Evolutionary conservation across 2,329 filamentous ascomycete genomes (phyloP), one percentile per base, ranked within the genome.

Genomic region (Thermothelomyces thermophilus): DNA sequence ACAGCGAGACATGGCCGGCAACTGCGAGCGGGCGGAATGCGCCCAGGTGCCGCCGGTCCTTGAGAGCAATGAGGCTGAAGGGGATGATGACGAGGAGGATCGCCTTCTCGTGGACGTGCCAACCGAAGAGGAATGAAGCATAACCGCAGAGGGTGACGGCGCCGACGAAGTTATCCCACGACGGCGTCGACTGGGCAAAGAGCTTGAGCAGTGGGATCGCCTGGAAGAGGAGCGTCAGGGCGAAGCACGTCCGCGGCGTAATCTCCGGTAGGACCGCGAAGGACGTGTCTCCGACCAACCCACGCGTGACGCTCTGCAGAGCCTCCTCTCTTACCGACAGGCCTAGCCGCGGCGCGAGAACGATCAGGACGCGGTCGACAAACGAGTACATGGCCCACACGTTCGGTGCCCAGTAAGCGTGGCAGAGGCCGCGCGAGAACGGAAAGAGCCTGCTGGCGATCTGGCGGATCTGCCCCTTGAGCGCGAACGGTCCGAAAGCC

Each of bases 331-430:
- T 84, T 46, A 97, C 75, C 0, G 79, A 66, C 14, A 96, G 72
- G 5, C 88, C 86, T 5, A 97, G 68, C 48, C 82, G 83, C 31
- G 93, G 91, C 8, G 90, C 90, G 61, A 90, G 88, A 88, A 61
- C 4, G 52, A 98, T 95, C 58, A 98, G 66, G 7, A 89, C 70
- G 46, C 93, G 79, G 63, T 98, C 93, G 2, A 78, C 72, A 65
- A 97, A 95, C 0, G 93, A 96, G 69, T 98, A 98, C 64, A 97
- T 79, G 0, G 93, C 91, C 93, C 93, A 98, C 1, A 95, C 73
- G 59, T 98, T 98, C 0, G 93, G 90, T 11, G 93, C 93, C 93
- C 93, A 98, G 67, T 98, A 98, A 1, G 93, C 93, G 71, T 98
- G 93, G 65, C 91, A 97, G 4, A 98, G 73, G 0, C 93, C 93